phyloP scores from a whole-genome alignment of 805 yeast species.

The Candida anglica region DNA sequence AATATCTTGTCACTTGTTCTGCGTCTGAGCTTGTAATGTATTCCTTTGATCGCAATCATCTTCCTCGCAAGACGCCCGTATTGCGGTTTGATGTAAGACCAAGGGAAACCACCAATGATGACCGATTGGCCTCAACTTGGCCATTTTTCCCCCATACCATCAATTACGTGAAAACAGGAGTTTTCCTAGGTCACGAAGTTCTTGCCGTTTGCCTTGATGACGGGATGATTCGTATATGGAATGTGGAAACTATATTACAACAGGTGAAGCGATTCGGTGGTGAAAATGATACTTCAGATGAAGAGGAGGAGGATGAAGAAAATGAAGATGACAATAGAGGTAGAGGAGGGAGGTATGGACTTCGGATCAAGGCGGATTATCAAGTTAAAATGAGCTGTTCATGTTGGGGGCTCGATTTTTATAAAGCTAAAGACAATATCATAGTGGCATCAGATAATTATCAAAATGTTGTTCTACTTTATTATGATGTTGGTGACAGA shows the following conservation, averaged over 20 bases:
- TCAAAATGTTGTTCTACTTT: conserved; percentile 40
- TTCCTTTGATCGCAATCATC: conserved; percentile 23
- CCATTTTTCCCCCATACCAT: conserved; percentile 54
- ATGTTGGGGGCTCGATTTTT: conserved; percentile 61
- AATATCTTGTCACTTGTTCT: conserved; percentile 26
- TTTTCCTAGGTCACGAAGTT: conserved; percentile 37
- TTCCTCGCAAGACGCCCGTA: conserved; percentile 20
- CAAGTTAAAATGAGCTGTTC: conserved; percentile 38
- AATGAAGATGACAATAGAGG: neutral
- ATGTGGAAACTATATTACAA: conserved; percentile 18
- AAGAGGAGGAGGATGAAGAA: no score
- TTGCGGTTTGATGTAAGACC: conserved; percentile 44
- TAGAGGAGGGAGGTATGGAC: conserved; percentile 10
- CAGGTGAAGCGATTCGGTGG: conserved; percentile 5
- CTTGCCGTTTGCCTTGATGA: conserved; percentile 52
- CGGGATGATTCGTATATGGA: conserved; percentile 44
- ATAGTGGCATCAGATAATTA: conserved; percentile 55
- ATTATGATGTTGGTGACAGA: conserved; percentile 21
- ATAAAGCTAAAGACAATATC: conserved; percentile 20
- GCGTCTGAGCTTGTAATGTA: conserved; percentile 33
- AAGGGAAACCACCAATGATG: conserved; percentile 32
- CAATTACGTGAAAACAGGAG: conserved; percentile 41
- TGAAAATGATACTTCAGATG: no score
- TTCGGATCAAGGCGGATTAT: conserved; percentile 19
- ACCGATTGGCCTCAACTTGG: conserved; percentile 45